phyloP scores from a whole-genome alignment of 495 filamentous ascomycete species.

The Eremomyces bilateralis region DNA sequence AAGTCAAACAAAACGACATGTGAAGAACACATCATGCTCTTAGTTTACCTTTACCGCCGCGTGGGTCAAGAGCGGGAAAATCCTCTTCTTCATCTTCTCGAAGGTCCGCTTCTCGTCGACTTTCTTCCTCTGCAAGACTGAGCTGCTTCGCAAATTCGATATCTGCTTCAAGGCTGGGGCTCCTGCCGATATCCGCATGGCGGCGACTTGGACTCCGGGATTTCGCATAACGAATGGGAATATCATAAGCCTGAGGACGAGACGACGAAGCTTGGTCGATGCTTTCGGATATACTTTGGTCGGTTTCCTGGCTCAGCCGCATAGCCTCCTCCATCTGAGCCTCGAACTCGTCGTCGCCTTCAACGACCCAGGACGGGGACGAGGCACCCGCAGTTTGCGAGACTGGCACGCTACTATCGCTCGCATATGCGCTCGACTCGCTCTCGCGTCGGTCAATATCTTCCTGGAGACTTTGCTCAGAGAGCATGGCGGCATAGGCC shows the following conservation, averaged over 20 bases:
- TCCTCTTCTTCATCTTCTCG: conserved; percentile 18
- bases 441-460: conserved; percentile 33
- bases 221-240: conserved; percentile 20
- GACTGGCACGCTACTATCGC: conserved; percentile 17
- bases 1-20: no score
- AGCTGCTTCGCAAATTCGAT: conserved; percentile 66
- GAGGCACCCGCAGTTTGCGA: conserved; percentile 7
- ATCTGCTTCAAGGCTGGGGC: conserved; percentile 21
- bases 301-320: conserved; percentile 37
- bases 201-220: conserved; percentile 8
- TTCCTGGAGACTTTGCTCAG: conserved; percentile 51
- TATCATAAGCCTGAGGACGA: conserved; percentile 12
- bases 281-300: no score
- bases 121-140: conserved; percentile 61
- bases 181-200: conserved; percentile 4
- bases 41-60: conserved; percentile 25
- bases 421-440: conserved; percentile 24
- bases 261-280: no score
- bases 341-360: conserved; percentile 40
- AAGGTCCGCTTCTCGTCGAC: conserved; percentile 17
- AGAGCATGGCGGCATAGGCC: conserved; percentile 73
- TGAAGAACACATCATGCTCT: conserved; percentile 4
- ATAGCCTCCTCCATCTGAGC: conserved; percentile 66
- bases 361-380: conserved; percentile 11
- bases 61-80: conserved; percentile 29